phyloP scores from a whole-genome alignment of 352 stramenopile genomes.

The Elongisporangium anandrum region DNA sequence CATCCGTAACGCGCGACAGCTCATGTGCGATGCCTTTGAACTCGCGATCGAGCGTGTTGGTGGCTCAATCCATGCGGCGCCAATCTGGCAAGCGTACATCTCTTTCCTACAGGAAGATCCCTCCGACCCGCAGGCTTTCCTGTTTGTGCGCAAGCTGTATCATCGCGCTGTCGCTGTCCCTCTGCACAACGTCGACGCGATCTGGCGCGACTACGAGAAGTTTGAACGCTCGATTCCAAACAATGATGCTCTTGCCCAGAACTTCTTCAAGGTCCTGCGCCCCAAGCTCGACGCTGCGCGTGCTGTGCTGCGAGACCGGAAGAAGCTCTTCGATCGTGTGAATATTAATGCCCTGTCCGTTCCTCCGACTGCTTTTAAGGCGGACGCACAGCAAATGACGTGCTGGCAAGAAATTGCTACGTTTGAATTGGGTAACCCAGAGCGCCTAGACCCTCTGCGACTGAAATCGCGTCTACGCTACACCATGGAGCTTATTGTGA shows the following conservation, averaged over 20 bases:
- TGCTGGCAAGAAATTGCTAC: constrained; percentile 78
- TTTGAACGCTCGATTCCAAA: constrained; percentile 86
- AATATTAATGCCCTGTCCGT: constrained; percentile 71
- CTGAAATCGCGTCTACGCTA: constrained; percentile 80
- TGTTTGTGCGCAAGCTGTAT: constrained; percentile 79
- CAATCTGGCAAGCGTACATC: constrained; percentile 84
- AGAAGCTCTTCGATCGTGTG: constrained; percentile 76
- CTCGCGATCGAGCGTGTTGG: constrained; percentile 80
- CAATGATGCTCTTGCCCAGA: constrained; percentile 80
- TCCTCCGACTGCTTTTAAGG: constrained; percentile 23
- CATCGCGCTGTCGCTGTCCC: constrained; percentile 78
- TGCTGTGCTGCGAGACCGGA: constrained; percentile 76
- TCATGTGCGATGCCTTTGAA: constrained; percentile 86
- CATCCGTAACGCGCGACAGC: constrained; percentile 54
- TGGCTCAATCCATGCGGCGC: constrained; percentile 66
- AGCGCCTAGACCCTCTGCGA: constrained; percentile 73
- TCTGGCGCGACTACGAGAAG: constrained; percentile 88
- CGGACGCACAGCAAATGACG: constrained; percentile 48
- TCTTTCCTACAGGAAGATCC: constrained; percentile 72
- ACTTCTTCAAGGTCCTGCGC: constrained; percentile 87
- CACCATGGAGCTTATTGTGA: constrained; percentile 80
- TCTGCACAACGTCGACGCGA: constrained; percentile 70
- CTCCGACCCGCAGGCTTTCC: constrained; percentile 62
- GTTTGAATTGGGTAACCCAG: constrained; percentile 76
- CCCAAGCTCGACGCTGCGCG: constrained; percentile 80